phyloP scores from a whole-genome alignment of 768 basidiomycete genomes.

The Calocera cornea region DNA sequence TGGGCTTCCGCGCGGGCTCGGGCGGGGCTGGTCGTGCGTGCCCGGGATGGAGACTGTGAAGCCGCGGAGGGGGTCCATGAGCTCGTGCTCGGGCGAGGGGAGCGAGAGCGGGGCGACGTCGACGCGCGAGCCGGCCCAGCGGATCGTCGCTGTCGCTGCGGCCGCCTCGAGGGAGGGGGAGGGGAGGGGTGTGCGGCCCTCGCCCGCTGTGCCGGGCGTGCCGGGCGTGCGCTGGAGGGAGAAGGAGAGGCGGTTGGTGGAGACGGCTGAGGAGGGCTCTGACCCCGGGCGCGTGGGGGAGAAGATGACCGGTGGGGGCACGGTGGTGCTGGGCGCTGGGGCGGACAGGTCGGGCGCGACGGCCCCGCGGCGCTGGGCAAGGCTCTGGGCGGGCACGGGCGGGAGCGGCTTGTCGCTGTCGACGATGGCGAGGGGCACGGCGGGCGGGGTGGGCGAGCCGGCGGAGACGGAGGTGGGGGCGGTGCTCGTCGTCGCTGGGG shows the following conservation, averaged over 20 bases:
- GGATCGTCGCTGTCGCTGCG: conserved; percentile 55
- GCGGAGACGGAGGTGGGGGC: neutral
- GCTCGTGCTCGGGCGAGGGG: conserved; percentile 82
- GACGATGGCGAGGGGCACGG: neutral
- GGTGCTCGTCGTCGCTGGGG: neutral
- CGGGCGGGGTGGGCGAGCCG: neutral
- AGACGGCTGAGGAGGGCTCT: neutral
- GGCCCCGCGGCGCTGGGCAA: neutral
- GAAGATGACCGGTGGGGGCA: conserved; percentile 15
- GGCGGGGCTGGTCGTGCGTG: conserved; percentile 24
- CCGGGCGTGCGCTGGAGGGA: neutral
- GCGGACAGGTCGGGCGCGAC: conserved; percentile 14
- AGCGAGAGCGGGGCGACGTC: conserved; percentile 76
- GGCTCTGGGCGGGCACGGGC: neutral
- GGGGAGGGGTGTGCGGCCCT: conserved; percentile 8
- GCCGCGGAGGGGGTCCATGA: conserved; percentile 79
- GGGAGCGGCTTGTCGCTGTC: neutral
- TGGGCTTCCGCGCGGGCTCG: conserved; percentile 18
- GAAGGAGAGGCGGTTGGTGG: neutral
- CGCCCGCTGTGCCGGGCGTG: neutral
- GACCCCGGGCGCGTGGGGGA: conserved; percentile 4
- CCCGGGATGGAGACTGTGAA: conserved; percentile 52
- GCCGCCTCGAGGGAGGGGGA: conserved; percentile 7
- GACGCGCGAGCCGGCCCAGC: conserved; percentile 70
- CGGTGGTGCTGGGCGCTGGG: conserved; percentile 19